phyloP scores from a whole-genome alignment of 305 asterid genomes.

The Plantago lanceolata region DNA sequence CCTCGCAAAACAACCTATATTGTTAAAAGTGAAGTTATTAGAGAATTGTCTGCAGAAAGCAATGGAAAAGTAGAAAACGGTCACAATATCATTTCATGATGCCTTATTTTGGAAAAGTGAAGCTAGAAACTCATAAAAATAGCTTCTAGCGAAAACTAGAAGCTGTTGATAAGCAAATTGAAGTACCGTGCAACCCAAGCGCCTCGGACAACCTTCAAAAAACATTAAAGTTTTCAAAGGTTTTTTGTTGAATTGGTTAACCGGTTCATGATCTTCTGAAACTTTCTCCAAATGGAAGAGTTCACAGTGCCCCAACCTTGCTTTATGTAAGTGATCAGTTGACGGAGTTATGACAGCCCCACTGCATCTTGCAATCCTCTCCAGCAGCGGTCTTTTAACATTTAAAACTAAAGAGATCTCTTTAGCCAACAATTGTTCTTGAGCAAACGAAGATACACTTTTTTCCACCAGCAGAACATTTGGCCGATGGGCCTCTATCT shows the following conservation, averaged over 20 bases:
- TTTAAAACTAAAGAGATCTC: conserved; percentile 90
- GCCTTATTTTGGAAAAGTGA: not conserved
- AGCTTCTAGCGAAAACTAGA: not conserved
- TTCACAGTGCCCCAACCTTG: conserved; percentile 84
- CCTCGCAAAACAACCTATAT: conserved; percentile 80
- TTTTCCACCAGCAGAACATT: conserved; percentile 96
- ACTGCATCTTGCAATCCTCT: conserved; percentile 81
- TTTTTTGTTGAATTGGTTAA: conserved; percentile 64
- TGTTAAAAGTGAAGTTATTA: not conserved
- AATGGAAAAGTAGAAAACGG: not conserved
- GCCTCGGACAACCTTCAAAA: conserved; percentile 93
- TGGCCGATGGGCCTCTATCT: conserved; percentile 83
- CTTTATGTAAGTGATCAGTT: conserved; percentile 56
- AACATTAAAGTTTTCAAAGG: conserved; percentile 87
- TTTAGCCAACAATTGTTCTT: conserved; percentile 72
- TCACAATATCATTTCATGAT: not conserved
- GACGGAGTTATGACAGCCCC: conserved; percentile 84
- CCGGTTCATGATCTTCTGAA: conserved; percentile 63
- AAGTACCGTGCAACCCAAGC: conserved; percentile 93
- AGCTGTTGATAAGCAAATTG: not conserved
- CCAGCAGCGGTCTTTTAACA: conserved; percentile 74
- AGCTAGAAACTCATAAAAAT: too few species aligned
- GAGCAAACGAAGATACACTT: conserved; percentile 87
- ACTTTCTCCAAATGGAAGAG: conserved; percentile 80
- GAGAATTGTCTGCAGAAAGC: not conserved